These are phyloP conservation scores for Leccinum ponderosum DNA, from an alignment of 1,284 basidiomycete genomes.

Conservation along the genomic window DNA sequence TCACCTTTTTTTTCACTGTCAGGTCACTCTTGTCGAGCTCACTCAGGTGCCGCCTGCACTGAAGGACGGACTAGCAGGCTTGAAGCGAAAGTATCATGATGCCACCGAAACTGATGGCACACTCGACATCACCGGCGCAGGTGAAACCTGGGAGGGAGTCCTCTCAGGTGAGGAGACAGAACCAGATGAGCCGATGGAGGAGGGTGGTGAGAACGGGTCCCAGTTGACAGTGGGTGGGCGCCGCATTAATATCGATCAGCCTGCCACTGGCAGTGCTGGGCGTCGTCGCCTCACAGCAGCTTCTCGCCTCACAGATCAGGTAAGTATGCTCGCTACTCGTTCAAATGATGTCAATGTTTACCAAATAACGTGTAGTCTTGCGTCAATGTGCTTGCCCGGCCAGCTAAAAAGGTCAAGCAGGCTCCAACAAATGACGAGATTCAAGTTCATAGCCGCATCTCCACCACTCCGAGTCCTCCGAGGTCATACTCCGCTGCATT, in stretches of 20 bases:
- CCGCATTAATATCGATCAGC: too few relatives aligned
- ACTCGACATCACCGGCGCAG: not conserved
- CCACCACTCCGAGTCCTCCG: too few relatives aligned
- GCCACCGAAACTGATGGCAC: too few relatives aligned
- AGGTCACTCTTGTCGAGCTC: not conserved
- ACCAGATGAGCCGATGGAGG: not conserved
- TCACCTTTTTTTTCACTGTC: not conserved
- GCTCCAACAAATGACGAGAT: too few relatives aligned
- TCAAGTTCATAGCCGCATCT: too few relatives aligned
- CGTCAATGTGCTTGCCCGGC: not conserved
- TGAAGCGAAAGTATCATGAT: not conserved
- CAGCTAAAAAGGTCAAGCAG: not conserved
- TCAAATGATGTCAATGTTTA: too few relatives aligned
- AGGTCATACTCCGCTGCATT: too few relatives aligned
- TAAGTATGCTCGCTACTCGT: not conserved
- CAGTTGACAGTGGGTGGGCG: too few relatives aligned
- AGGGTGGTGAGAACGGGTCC: too few relatives aligned
- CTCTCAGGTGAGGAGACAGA: not conserved
- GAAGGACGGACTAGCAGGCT: not conserved
- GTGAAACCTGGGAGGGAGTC: not conserved
- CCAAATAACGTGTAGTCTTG: not conserved
- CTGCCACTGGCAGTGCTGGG: too few relatives aligned
- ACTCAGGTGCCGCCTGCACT: not conserved
- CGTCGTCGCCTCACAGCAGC: too few relatives aligned
- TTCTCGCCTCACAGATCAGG: not conserved